phyloP scores from a whole-genome alignment of 495 filamentous ascomycete species.

The Acidomyces sp. region DNA sequence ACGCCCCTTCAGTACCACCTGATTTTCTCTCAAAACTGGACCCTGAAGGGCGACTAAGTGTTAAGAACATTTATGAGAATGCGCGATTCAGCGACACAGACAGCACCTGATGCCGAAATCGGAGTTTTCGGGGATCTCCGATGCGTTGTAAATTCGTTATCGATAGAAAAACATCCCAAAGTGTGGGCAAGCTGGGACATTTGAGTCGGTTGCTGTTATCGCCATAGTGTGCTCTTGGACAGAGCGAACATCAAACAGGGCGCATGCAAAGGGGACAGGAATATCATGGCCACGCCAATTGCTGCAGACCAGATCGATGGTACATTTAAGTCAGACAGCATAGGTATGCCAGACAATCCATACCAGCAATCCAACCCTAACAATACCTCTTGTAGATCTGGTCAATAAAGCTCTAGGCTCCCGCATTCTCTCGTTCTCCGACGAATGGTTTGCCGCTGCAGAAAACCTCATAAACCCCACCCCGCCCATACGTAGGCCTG shows the following conservation, averaged over 20 bases:
- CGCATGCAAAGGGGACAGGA: slow-evolving; percentile 4
- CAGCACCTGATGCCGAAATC: slow-evolving; percentile 1
- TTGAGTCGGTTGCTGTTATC: no score
- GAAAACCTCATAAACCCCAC: slow-evolving; percentile 64
- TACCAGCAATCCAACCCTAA: not conserved
- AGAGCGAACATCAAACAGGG: slow-evolving; percentile 18
- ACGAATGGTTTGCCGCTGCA: slow-evolving; percentile 83
- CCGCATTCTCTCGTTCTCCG: slow-evolving; percentile 60
- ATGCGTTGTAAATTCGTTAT: no score
- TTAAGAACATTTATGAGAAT: slow-evolving; percentile 16
- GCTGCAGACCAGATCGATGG: slow-evolving; percentile 45
- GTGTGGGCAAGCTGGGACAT: no score
- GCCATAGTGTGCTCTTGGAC: no score
- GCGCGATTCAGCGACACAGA: slow-evolving; percentile 18
- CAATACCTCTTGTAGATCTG: slow-evolving; percentile 44
- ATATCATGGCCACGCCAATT: slow-evolving; percentile 18
- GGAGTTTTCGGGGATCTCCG: slow-evolving; percentile 13
- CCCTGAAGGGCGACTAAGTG: slow-evolving; percentile 32
- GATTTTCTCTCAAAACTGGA: slow-evolving; percentile 89
- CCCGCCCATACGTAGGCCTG: slow-evolving; percentile 60
- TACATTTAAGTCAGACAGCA: slow-evolving; percentile 55
- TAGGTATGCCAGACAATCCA: slow-evolving; percentile 36
- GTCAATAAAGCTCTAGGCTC: slow-evolving; percentile 62
- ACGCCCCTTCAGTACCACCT: slow-evolving; percentile 88
- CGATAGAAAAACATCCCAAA: no score